phyloP scores from a whole-genome alignment of 495 filamentous ascomycete species.

The Daldinia vernicosa region DNA sequence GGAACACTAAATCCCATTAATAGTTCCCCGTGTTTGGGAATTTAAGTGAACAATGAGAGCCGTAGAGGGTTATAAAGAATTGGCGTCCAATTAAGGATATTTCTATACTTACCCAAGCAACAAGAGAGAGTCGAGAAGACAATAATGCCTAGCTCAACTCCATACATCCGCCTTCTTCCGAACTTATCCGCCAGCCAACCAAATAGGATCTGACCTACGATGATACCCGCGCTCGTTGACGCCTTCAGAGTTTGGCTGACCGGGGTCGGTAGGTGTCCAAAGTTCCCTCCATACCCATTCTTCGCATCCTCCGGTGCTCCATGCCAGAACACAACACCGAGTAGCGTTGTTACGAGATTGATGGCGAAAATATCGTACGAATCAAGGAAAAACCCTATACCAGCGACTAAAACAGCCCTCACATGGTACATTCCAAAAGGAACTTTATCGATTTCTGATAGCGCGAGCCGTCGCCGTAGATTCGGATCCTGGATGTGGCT shows the following conservation, averaged over 20 bases:
- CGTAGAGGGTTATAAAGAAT: neutral
- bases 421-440: conserved; percentile 81
- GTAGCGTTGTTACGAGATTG: conserved; percentile 71
- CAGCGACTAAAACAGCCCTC: conserved; percentile 75
- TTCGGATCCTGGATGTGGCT: conserved; percentile 74
- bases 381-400: conserved; percentile 82
- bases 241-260: conserved; percentile 78
- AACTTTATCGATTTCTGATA: conserved; percentile 78
- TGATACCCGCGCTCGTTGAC: conserved; percentile 75
- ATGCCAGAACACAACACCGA: conserved; percentile 79
- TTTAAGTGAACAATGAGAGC: neutral
- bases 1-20: neutral
- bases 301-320: conserved; percentile 42
- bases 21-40: neutral
- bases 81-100: neutral
- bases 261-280: conserved; percentile 62
- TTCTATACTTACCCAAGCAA: conserved; percentile 30
- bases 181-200: conserved; percentile 73
- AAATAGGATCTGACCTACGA: conserved; percentile 77
- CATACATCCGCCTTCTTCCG: conserved; percentile 81
- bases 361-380: conserved; percentile 84
- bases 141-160: conserved; percentile 77
- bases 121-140: conserved; percentile 53
- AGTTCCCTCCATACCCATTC: conserved; percentile 52
- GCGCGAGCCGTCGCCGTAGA: conserved; percentile 72